Evolutionary conservation across 1,284 basidiomycete species (phyloP), one percentile per base, ranked within the genome.

Genomic region (Entoloma clypeatum): DNA sequence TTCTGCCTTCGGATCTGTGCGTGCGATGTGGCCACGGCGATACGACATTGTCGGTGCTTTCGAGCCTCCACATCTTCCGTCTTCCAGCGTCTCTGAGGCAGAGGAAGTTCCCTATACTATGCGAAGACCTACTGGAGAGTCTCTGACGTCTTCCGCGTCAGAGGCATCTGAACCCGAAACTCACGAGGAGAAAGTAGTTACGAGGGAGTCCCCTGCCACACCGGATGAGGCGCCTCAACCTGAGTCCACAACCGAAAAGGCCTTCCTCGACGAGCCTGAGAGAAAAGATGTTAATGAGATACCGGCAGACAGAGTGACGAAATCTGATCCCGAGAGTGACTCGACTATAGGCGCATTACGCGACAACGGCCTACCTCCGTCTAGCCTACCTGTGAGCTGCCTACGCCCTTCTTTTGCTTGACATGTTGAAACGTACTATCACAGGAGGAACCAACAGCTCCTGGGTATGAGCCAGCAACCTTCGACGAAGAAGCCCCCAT

Each of bases 321-420:
- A 65, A 47, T 73, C 76, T 5, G 82, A 81, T 48, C 69, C 72
- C 3, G 91, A 91, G 31, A 92, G 86, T 56, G 92, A 95, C 57
- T 93, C 90, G 7, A 95, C 92, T 1, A 91, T 94, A 42, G 89
- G 84, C n/a, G 89, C 85, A 2, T 64, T 70, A 17, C 71, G 70
- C 45, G 69, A 70, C 17, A 46, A 43, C 5, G 33, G 30, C 40
- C 17, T 43, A 11, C 47, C 44, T 25, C 39, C 37, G 19, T 44
- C 49, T 13, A 36, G 41, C 26, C 19, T 29, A 27, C 23, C 25
- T 16, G 52, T 54, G 32, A 51, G 49, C 38, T 10, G 0, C n/a
- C 9, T 18, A 5, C 5, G n/a, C 7, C 17, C 8, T 27, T 27
- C n/a, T 7, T 27, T 26, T 31, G 25, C 29, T 47, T 26, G 7